Base-by-base conservation (phyloP, 140 eudicot genomes). In the Senecio squalidus region DNA sequence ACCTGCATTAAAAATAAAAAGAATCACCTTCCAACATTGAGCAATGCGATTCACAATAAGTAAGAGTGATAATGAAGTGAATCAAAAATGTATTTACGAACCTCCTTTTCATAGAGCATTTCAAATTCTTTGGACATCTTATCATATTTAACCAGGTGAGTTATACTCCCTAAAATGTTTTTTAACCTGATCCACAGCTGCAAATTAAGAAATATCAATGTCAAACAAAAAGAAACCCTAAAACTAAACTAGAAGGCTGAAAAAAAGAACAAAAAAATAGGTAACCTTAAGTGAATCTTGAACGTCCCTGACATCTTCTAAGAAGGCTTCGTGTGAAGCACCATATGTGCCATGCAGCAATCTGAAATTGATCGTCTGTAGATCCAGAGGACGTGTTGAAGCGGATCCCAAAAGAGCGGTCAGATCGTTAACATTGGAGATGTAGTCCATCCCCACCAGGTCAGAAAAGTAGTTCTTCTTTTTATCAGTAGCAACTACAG, bases 301-400 rank as follows among this genome's bases (percentile, higher is more conserved):
- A 44, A 83, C 95, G 93, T 84, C 95, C 25, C 64, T 59, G 50
- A 84, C 80, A 72, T 92, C 98, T 44, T 86, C 98, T 20, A 49
- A 59, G 67, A 84, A 84, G 31, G 98, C 84, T 77, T 87, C 86
- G 68, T 81, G 95, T 31, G 95, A 87, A 76, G 80, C 94, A 66
- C 82, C 73, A 68, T 84, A 86, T 20, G 80, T 60, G 20, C 96
- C 92, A 79, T 78, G 79, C 23, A 84, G 81, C 82, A 92, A 65
- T 68, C 86, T 92, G 25, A 78, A 48, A 73, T 92, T 81, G 40
- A 86, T 82, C 9, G 86, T 86, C 49, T 81, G 71, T 41, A 92
- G 75, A 73, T 92, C 92, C 20, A 92, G 38, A 9, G 95, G 95
- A 30, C 96, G 95, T 54, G 83, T 81, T 29, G 84, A 77, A n/a